Evolutionary conservation across 1,284 basidiomycete species (phyloP), one percentile per base, ranked within the genome.

Genomic region (Melampsora abietis-canadensis): DNA sequence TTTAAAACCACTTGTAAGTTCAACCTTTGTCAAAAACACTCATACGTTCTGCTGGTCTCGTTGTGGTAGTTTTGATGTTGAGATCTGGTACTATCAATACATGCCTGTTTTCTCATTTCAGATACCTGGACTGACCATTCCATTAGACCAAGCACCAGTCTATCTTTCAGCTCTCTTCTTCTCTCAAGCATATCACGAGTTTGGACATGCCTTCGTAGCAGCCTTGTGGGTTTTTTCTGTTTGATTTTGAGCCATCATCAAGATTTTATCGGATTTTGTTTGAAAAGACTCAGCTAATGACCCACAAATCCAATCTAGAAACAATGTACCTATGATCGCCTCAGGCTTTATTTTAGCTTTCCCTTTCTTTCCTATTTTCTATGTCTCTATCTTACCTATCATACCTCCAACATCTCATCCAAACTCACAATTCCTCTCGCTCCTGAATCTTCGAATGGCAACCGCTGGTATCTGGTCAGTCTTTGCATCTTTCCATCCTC

Each of bases 71-170:
- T 40, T 40, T 40, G 10, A 17, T 54, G 8, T n/a, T 12, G 37
- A 40, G 10, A 40, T 40, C 37, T 14, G 17, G 12, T 37, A 3
- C 6, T 37, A 17, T 44, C 15, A 44, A 17, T 44, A 44, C 27
- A 24, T 57, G 10, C n/a, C 24, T 57, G 10, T 57, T 21, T 57
- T 54, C 21, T 54, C n/a, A 54, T 27, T 64, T 15, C 30, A 73
- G 69, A 73, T 73, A 64, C 69, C 69, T 24, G 69, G 69, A 24
- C 27, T 73, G 6, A 73, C 69, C 40, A 65, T 65, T 31, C 69
- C 69, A 64, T n/a, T 65, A 37, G 44, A 37, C 40, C 44, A 61
- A 40, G 21, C 64, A 27, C 69, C 69, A 24, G 60, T n/a, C 21
- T 73, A 64, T 24, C 30, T 73, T 31, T 2, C 34, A 34, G 69